Conservation (phyloP, 257 asterid genomes). For the Anisodus acutangulus region DNA sequence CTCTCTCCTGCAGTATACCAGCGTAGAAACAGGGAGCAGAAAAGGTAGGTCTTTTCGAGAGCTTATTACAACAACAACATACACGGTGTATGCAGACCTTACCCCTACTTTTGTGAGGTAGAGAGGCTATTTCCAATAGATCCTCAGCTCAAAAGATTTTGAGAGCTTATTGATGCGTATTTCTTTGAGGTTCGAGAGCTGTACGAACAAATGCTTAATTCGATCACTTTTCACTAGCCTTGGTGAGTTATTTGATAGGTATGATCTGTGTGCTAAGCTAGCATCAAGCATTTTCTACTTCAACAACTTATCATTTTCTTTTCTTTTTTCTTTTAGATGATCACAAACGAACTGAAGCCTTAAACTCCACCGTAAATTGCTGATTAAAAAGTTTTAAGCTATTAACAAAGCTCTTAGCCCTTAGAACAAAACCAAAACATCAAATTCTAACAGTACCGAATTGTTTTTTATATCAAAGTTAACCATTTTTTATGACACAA, state of each 20-base stretch:
- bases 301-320: not conserved
- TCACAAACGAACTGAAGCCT: not conserved
- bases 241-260: too few relatives aligned
- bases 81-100: too few relatives aligned
- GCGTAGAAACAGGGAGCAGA: not conserved
- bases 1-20: not conserved
- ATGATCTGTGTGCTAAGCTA: not conserved
- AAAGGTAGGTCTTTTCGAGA: not conserved
- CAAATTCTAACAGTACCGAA: not conserved
- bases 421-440: not conserved
- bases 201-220: not conserved
- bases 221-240: not conserved
- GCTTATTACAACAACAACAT: not conserved
- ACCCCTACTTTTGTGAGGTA: not conserved
- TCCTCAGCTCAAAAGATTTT: too few relatives aligned
- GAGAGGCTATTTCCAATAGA: too few relatives aligned
- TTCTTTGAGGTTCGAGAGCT: not conserved
- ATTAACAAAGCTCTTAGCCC: not conserved
- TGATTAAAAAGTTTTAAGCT: not conserved
- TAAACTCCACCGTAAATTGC: not conserved
- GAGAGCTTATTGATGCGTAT: too few relatives aligned
- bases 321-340: not conserved
- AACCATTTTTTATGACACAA: not conserved
- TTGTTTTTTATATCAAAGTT: not conserved
- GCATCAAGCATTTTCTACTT: not conserved